Evolutionary conservation across 345 rosid species (phyloP).

Genomic region (Eucalyptus cloeziana): DNA sequence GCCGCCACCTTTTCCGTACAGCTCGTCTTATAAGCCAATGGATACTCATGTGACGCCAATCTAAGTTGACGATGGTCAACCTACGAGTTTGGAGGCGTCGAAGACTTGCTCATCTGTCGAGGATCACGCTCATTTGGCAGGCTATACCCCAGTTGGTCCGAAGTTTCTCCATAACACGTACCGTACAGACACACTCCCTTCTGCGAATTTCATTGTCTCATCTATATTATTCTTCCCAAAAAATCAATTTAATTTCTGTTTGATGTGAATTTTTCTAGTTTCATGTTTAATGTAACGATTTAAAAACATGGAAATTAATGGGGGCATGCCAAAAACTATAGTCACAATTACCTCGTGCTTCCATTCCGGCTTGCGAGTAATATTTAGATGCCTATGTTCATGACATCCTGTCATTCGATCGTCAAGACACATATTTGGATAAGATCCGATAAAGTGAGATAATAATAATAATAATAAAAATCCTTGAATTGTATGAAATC

Average conservation of each 20-base stretch:
- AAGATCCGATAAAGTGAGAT: neutral
- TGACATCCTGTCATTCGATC: neutral
- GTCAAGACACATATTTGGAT: neutral
- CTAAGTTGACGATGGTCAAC: neutral
- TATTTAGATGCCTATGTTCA: neutral
- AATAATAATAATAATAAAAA: too few relatives aligned
- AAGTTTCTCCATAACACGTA: neutral
- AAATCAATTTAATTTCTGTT: neutral
- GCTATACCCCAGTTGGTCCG: neutral
- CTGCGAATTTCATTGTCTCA: neutral
- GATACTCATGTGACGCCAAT: too few relatives aligned
- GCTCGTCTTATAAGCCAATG: too few relatives aligned
- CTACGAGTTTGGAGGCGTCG: accelerated
- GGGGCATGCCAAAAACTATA: neutral
- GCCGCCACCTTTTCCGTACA: neutral
- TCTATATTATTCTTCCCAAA: neutral
- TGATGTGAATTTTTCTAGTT: too few relatives aligned
- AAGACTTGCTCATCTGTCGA: neutral
- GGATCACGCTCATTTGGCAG: neutral
- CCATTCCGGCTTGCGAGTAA: neutral
- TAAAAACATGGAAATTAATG: neutral
- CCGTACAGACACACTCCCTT: neutral
- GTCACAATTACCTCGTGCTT: neutral
- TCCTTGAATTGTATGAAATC: neutral
- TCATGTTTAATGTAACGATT: neutral